Conservation (phyloP, 1,284 basidiomycete genomes). For the Cryptococcus sp. region DNA sequence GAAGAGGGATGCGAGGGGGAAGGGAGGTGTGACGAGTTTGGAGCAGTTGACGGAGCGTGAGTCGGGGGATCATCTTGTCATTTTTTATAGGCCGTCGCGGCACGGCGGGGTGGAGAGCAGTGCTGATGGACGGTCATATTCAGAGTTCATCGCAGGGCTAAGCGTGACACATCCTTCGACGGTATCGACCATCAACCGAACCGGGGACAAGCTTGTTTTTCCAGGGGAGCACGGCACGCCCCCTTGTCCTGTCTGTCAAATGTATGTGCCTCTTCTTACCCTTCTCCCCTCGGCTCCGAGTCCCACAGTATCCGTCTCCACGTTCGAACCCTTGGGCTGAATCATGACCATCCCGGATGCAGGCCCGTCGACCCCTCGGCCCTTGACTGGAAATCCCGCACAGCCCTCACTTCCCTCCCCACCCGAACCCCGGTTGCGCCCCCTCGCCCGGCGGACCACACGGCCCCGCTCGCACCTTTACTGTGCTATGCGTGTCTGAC, state of each 20-base stretch:
- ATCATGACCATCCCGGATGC: constrained; percentile 5
- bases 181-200: constrained; percentile 79
- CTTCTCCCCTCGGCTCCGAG: too few species aligned
- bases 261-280: too few species aligned
- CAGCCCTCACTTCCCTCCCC: constrained; percentile 63
- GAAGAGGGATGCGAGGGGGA: constrained; percentile 53
- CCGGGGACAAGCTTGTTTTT: constrained; percentile 75
- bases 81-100: too few species aligned
- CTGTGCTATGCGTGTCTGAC: constrained; percentile 75
- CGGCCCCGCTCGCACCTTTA: constrained; percentile 51
- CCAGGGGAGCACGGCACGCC: constrained; percentile 54
- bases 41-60: constrained; percentile 69
- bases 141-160: constrained; percentile 76
- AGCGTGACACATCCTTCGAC: constrained; percentile 84
- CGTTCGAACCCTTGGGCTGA: neutral
- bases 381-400: constrained; percentile 67
- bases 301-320: neutral
- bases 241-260: constrained; percentile 66
- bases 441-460: neutral
- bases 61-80: too few species aligned
- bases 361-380: constrained; percentile 69
- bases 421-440: constrained; percentile 20
- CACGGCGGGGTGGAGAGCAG: neutral
- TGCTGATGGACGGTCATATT: neutral
- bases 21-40: constrained; percentile 53